phyloP scores from a whole-genome alignment of 352 stramenopile species.

The Phytophthora sp. region DNA sequence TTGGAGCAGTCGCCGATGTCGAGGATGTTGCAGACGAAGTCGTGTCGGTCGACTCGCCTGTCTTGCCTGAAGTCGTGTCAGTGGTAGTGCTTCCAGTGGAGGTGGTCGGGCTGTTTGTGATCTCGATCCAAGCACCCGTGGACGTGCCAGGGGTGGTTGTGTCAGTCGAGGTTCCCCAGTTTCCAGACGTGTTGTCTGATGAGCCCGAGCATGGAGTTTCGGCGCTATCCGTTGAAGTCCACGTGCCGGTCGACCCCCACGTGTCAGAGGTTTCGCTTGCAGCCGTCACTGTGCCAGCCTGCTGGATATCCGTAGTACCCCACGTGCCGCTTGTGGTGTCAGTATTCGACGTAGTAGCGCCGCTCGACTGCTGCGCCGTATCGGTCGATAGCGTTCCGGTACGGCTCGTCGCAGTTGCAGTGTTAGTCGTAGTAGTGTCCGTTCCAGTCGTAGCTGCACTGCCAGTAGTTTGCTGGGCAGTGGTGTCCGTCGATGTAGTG shows the following conservation, averaged over 20 bases:
- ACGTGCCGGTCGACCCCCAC: neutral
- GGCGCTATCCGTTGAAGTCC: constrained; percentile 6
- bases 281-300: constrained; percentile 9
- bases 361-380: neutral
- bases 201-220: constrained; percentile 23
- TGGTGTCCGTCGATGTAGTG: constrained; percentile 1
- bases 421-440: neutral
- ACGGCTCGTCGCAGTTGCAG: neutral
- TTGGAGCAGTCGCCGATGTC: neutral
- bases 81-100: constrained; percentile 3
- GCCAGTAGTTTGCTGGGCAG: neutral
- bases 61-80: neutral
- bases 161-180: constrained; percentile 9
- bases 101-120: constrained; percentile 28
- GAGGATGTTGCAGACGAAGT: constrained; percentile 4
- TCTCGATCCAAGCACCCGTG: constrained; percentile 34
- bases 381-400: neutral
- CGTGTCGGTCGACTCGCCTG: neutral
- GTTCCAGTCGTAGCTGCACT: constrained; percentile 1
- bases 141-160: too few species aligned
- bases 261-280: constrained; percentile 1
- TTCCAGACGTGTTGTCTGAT: constrained; percentile 12
- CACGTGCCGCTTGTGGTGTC: constrained; percentile 1
- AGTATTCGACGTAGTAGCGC: neutral
- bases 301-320: neutral